A percentile compares a stretch with the other conserved stretches of the same genome.
These are phyloP conservation scores for Aspergillus niger DNA, from an alignment of 2,329 filamentous ascomycete genomes.

Conservation along the genomic window DNA sequence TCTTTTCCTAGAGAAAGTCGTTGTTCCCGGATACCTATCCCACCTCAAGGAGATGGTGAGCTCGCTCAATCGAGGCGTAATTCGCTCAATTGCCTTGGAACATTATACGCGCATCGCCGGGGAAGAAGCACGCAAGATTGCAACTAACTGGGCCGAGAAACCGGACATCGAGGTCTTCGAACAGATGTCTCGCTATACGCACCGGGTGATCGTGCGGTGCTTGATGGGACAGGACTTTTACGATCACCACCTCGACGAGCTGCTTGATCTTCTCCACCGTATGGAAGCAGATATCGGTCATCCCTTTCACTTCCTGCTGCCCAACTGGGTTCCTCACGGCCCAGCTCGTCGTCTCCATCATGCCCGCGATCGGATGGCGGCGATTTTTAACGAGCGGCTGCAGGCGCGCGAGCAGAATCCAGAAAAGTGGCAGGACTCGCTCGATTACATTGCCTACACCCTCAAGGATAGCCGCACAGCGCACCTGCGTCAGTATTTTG, in stretches of 20 bases:
- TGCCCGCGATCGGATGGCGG: background rate
- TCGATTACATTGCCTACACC: constrained; percentile 8
- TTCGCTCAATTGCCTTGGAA: background rate
- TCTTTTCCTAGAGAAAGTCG: constrained; percentile 6
- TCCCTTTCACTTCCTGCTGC: background rate
- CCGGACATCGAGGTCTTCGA: constrained; percentile 5
- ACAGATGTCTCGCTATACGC: background rate
- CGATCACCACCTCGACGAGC: constrained; percentile 4
- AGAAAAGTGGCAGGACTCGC: background rate
- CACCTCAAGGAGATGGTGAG: background rate
- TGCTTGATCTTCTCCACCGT: background rate
- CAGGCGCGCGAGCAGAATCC: background rate
- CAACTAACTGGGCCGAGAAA: background rate
- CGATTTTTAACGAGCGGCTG: background rate
- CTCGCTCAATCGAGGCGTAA: background rate
- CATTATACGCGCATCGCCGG: background rate
- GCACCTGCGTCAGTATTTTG: background rate
- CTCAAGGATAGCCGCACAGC: constrained; percentile 1
- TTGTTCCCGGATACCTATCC: background rate
- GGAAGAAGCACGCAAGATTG: background rate
- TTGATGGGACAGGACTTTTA: constrained; percentile 7
- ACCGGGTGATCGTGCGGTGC: constrained; percentile 8
- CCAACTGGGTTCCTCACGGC: background rate
- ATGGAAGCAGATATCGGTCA: background rate
- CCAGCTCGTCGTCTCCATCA: background rate